Conservation (phyloP, 805 yeast genomes). For the Suhomyces sp. region DNA sequence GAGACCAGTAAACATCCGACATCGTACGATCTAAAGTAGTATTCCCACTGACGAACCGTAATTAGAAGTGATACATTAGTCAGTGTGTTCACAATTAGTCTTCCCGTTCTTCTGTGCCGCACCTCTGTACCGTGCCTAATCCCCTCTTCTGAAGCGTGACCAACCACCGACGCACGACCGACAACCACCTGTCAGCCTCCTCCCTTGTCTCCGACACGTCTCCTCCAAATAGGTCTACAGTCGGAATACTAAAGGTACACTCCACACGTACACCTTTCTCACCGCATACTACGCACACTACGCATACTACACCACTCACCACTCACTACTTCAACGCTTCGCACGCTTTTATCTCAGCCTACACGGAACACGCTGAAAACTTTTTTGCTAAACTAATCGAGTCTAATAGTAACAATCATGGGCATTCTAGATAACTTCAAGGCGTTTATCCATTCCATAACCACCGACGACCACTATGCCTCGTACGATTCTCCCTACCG, state of each 20-base stretch:
- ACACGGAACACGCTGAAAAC: not conserved
- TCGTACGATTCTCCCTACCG: conserved; percentile 43
- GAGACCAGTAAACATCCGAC: not conserved
- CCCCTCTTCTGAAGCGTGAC: not conserved
- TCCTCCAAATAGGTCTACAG: not conserved
- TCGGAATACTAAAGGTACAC: not conserved
- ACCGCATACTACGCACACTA: not conserved
- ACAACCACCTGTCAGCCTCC: not conserved
- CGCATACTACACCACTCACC: too few relatives aligned
- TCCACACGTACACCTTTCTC: not conserved
- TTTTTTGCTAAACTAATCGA: not conserved
- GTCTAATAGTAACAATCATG: conserved; percentile 11
- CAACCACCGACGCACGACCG: not conserved
- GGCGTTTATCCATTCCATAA: conserved; percentile 44
- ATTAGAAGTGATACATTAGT: too few relatives aligned
- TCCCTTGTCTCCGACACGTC: not conserved
- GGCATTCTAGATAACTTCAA: conserved; percentile 29
- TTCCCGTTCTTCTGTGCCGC: too few relatives aligned
- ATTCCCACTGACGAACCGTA: too few relatives aligned
- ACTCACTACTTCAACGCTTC: too few relatives aligned
- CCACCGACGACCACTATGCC: conserved; percentile 60
- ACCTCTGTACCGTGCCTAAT: too few relatives aligned
- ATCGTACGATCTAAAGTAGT: too few relatives aligned
- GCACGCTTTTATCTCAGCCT: too few relatives aligned
- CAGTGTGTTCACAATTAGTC: too few relatives aligned